Conservation (phyloP, 2,329 filamentous ascomycete species). For the Colletotrichum tropicicola region DNA sequence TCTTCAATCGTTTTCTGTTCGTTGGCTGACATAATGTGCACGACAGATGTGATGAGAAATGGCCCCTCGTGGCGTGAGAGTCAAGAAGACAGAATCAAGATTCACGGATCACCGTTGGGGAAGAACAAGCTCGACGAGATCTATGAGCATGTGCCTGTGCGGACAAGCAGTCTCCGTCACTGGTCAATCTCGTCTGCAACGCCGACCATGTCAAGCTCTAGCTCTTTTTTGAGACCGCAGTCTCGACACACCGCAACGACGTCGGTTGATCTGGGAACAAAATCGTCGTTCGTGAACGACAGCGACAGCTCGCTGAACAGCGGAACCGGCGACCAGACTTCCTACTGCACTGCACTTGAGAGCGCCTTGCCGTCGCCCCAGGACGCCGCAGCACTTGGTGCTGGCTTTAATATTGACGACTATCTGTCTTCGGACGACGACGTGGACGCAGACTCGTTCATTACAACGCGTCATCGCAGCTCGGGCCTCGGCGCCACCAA, state of each 20-base stretch:
- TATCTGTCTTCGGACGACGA: constrained; percentile 49
- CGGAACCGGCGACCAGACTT: constrained; percentile 24
- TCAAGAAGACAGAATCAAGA: constrained; percentile 33
- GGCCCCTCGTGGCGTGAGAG: constrained; percentile 23
- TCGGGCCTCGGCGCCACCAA: constrained; percentile 36
- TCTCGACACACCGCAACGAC: constrained; percentile 56
- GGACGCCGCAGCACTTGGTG: background rate
- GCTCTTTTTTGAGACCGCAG: constrained; percentile 49
- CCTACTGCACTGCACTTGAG: constrained; percentile 26
- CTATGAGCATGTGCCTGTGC: constrained; percentile 45
- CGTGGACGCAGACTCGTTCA: constrained; percentile 46
- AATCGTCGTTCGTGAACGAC: constrained; percentile 23
- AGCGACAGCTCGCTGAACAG: constrained; percentile 30
- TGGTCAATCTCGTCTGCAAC: constrained; percentile 54
- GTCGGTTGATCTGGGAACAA: constrained; percentile 48
- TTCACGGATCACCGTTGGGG: constrained; percentile 34
- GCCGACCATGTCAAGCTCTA: constrained; percentile 47
- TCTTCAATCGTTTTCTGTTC: background rate
- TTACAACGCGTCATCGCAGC: constrained; percentile 3
- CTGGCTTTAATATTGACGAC: constrained; percentile 47
- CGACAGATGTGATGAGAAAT: constrained; percentile 27
- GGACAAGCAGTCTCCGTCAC: constrained; percentile 47
- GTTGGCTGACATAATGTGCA: background rate
- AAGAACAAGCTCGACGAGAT: constrained; percentile 42
- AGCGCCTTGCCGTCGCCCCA: constrained; percentile 14